Conservation (phyloP, 192 early-diverging fungal species). For the Backusella tuberculispora region DNA sequence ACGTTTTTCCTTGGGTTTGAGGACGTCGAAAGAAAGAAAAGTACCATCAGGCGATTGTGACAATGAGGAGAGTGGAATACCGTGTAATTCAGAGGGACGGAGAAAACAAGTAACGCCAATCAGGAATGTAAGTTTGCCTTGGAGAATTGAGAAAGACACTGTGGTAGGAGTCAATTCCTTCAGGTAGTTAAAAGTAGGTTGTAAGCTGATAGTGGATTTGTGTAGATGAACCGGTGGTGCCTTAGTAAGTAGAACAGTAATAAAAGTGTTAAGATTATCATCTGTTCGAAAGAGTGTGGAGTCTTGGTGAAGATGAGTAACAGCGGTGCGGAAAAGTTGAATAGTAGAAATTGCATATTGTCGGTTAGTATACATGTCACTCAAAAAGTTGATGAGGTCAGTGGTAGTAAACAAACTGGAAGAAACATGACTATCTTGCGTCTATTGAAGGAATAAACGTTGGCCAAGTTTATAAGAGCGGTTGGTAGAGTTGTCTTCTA, state of each 20-base stretch:
- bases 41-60: background rate
- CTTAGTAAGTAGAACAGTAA: background rate
- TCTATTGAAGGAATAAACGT: background rate
- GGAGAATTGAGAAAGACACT: background rate
- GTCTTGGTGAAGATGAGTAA: background rate
- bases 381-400: background rate
- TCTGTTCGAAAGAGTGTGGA: background rate
- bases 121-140: background rate
- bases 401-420: background rate
- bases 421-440: background rate
- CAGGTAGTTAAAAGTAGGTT: background rate
- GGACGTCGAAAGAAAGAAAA: background rate
- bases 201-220: background rate
- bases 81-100: background rate
- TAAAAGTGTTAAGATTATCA: background rate
- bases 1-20: constrained; percentile 10
- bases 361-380: background rate
- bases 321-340: background rate
- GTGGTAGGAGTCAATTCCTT: background rate
- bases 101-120: constrained; percentile 2
- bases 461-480: no score
- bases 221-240: background rate
- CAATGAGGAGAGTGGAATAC: background rate
- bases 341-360: background rate
- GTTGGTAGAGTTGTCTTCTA: no score